Evolutionary conservation across 352 stramenopile genomes (phyloP), one percentile per base, ranked within the genome.

Genomic region (Globisporangium radiosum): DNA sequence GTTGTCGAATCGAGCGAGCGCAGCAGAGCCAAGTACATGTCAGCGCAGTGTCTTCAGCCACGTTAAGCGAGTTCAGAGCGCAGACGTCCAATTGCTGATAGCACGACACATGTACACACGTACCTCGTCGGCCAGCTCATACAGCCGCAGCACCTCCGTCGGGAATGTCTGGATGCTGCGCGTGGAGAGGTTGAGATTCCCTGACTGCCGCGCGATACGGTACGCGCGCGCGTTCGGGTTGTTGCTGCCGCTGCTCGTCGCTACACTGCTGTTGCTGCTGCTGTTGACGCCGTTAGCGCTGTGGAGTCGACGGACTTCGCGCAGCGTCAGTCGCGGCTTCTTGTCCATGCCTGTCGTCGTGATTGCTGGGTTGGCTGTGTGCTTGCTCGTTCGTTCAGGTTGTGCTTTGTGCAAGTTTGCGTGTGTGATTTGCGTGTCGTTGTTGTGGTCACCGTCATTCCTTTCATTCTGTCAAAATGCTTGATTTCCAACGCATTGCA

Each of bases 171-270:
- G 66, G 5, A 91, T 63, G 19, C 71, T 68, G 15, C 78, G 71
- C 6, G 75, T 80, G 19, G 80, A 88, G 53, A 88, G 55, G 56
- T 92, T 92, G 38, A 92, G 57, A 19, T 61, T 67, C 10, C 83
- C 83, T 1, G 65, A 73, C 56, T 87, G 71, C 40, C 83, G 70
- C 25, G 83, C 82, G 42, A 82, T 59, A n/a, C 77, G 73, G 51
- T 84, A 69, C 5, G 69, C 76, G 36, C 74, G 71, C 49, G 67
- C 56, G 37, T 73, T 7, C 42, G 62, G 45, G 60, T 63, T 62
- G 47, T 37, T 66, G 56, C 62, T 54, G 52, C 43, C 50, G 60
- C n/a, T 62, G 43, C 19, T 64, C 37, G 58, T 47, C 40, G 44
- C 43, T 50, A 55, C 49, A 44, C 42, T 38, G 11, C 47, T 54